Base-by-base conservation (phyloP, 331 rosid species). In the Malus hybrid region DNA sequence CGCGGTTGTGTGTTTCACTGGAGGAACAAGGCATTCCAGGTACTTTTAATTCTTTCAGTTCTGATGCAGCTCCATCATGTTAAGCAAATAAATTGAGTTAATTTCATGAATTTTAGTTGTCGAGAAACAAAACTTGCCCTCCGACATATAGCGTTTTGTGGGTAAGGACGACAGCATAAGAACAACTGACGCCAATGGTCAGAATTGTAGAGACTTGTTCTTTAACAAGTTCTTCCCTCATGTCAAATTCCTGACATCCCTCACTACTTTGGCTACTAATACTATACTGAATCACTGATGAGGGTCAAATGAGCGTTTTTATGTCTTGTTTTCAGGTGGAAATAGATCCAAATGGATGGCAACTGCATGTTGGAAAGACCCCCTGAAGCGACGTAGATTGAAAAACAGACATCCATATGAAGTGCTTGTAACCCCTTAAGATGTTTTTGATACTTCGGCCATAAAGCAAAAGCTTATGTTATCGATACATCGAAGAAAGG, bases 1-100 rank as follows among this genome's bases (percentile, higher is more conserved):
- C 85, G 94, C 3, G 94, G 92, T 8, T 91, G 94, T 72, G 75
- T 31, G 70, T 80, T 91, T 70, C 80, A 78, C 77, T 89, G 92
- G 97, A 81, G 89, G 75, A 82, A 87, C 55, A 89, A 86, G 76
- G 72, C 81, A 71, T 84, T 84, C 73, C 77, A 70, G 92, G 93
- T 88, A 74, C 73, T 67, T 48, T 9, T 3, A 20, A 42, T 60
- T 44, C 65, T 62, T 64, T 32, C 69, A 18, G 31, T 74, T 67
- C 65, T 63, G 16, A 64, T 24, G 27, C 55, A 28, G 36, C 46
- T 74, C 34, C 24, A 79, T 61, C 59, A 12, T 33, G 31, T 31
- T 22, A 16, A 65, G 52, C 57, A 19, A 55, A 75, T 8, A 48
- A 54, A 3, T 42, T 18, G 20, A 54, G 20, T 66, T 33, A 39